Evolutionary conservation across 2,329 filamentous ascomycete species (phyloP).

Genomic region (Clarireedia homoeocarpa): DNA sequence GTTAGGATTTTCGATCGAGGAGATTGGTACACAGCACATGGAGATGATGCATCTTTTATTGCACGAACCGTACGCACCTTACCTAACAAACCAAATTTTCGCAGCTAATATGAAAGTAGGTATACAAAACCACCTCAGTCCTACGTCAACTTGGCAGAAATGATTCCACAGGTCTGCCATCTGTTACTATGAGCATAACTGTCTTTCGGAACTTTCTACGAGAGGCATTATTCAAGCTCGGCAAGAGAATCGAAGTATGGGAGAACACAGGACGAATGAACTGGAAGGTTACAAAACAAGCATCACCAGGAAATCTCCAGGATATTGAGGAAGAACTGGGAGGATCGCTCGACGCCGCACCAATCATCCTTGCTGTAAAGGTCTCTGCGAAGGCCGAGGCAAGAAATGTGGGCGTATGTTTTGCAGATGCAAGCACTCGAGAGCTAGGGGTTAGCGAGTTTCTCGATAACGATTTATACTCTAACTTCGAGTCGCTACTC

Average conservation of each 20-base stretch:
- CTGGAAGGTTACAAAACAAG: slow-evolving; percentile 88
- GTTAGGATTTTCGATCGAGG: slow-evolving; percentile 89
- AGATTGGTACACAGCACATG: slow-evolving; percentile 94
- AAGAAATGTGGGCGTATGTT: slow-evolving; percentile 86
- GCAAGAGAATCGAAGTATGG: slow-evolving; percentile 89
- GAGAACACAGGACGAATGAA: slow-evolving; percentile 71
- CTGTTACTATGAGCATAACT: slow-evolving; percentile 90
- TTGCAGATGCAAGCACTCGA: slow-evolving; percentile 91
- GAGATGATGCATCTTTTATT: slow-evolving; percentile 76
- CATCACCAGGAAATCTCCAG: slow-evolving; percentile 92
- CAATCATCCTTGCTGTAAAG: slow-evolving; percentile 93
- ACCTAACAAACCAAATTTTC: background rate
- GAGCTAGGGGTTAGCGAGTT: slow-evolving; percentile 97
- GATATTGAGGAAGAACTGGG: slow-evolving; percentile 95
- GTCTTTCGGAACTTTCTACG: slow-evolving; percentile 94
- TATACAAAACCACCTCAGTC: slow-evolving; percentile 97
- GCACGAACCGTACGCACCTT: slow-evolving; percentile 55
- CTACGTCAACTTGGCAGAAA: slow-evolving; percentile 80
- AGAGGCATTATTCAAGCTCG: slow-evolving; percentile 84
- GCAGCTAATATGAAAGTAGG: slow-evolving; percentile 36
- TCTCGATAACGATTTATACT: slow-evolving; percentile 96
- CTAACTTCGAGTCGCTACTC: slow-evolving; percentile 91
- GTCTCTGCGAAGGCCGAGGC: slow-evolving; percentile 85
- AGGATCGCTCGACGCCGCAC: slow-evolving; percentile 79
- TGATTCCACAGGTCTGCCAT: slow-evolving; percentile 77